phyloP scores from a whole-genome alignment of 2,329 filamentous ascomycete species.

The Aspergillus fischeri region DNA sequence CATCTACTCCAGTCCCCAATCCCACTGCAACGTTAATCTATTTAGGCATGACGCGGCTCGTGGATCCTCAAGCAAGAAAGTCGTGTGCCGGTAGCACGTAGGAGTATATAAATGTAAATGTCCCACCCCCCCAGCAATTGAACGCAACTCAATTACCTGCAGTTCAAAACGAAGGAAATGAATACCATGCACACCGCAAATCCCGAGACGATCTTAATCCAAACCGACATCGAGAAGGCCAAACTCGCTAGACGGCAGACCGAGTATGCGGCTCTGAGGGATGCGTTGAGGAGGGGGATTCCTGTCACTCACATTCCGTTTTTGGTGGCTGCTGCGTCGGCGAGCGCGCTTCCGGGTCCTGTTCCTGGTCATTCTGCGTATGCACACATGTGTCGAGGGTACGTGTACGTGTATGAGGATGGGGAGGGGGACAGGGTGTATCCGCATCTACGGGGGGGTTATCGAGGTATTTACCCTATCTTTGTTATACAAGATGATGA shows the following conservation, averaged over 20 bases:
- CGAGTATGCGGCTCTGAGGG: conserved; percentile 7
- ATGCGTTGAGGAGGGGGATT: conserved; percentile 1
- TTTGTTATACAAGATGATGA: too few species aligned
- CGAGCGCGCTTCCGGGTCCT: too few species aligned
- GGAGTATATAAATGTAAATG: background rate
- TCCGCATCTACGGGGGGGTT: background rate
- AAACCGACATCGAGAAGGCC: conserved; percentile 4
- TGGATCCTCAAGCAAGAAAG: too few species aligned
- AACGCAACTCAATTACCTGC: too few species aligned
- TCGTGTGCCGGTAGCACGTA: too few species aligned
- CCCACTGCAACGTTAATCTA: background rate
- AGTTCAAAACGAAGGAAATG: too few species aligned
- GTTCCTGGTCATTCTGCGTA: too few species aligned
- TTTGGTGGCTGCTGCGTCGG: background rate
- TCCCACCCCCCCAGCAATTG: background rate
- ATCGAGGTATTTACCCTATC: background rate
- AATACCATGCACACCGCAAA: background rate
- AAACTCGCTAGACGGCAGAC: conserved; percentile 6
- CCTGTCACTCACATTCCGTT: background rate
- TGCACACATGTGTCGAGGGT: too few species aligned
- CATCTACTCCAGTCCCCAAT: background rate
- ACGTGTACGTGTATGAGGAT: too few species aligned
- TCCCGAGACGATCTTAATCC: background rate
- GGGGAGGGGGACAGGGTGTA: background rate
- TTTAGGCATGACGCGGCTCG: too few species aligned